phyloP scores from a whole-genome alignment of 2,329 filamentous ascomycete species.

The Arthroderma uncinatum region DNA sequence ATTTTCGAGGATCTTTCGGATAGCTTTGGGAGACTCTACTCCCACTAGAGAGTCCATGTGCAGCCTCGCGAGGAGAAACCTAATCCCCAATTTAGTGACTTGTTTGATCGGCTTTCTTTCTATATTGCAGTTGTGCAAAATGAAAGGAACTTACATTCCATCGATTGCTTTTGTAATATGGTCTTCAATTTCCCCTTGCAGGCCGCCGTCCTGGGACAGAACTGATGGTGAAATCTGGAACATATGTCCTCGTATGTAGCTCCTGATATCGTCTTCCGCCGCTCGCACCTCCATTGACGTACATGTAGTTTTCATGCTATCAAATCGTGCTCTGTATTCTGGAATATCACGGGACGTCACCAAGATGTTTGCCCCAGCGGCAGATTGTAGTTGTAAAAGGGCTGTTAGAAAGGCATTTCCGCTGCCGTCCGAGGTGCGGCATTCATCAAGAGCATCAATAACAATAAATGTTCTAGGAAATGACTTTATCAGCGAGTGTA shows the following conservation, averaged over 20 bases:
- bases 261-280: too few relatives aligned
- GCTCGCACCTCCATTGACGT: too few relatives aligned
- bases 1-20: not conserved
- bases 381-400: not conserved
- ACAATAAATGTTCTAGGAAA: slow-evolving; percentile 15
- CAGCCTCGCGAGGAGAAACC: not conserved
- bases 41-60: not conserved
- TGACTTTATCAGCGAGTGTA: not conserved
- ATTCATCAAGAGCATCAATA: slow-evolving; percentile 19
- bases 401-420: not conserved
- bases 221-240: too few relatives aligned
- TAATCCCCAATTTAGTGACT: not conserved
- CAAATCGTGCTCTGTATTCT: too few relatives aligned
- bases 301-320: too few relatives aligned
- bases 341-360: not conserved
- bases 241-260: too few relatives aligned
- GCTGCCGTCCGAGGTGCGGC: not conserved
- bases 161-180: too few relatives aligned
- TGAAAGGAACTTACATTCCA: not conserved
- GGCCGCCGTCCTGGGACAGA: too few relatives aligned
- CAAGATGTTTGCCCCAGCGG: not conserved
- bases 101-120: too few relatives aligned
- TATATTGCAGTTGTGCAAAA: too few relatives aligned
- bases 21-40: not conserved
- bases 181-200: too few relatives aligned